A percentile compares a stretch with the other conserved stretches of the same genome.
These are phyloP conservation scores for Cercophora newfieldiana DNA, from an alignment of 495 filamentous ascomycete species.

Conservation along the genomic window DNA sequence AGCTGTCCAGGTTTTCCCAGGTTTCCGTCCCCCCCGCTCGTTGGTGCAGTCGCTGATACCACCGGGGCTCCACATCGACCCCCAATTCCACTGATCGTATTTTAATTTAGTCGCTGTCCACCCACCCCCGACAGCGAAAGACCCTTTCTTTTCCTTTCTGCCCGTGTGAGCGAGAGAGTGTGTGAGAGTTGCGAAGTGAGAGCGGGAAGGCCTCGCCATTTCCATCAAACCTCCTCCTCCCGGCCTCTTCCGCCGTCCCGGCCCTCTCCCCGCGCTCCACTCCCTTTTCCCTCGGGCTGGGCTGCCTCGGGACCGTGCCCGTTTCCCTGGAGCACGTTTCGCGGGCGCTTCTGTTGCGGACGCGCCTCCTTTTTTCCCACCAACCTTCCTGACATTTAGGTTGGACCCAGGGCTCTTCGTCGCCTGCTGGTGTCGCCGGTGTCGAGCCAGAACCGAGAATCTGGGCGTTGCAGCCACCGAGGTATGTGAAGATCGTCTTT, in stretches of 20 bases:
- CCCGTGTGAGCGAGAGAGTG: constrained; percentile 12
- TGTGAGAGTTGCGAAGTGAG: constrained; percentile 14
- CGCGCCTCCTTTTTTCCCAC: not conserved
- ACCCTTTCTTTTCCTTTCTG: constrained; percentile 16
- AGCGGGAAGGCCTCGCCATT: constrained; percentile 13
- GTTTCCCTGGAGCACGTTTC: constrained; percentile 14
- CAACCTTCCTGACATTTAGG: constrained; percentile 3
- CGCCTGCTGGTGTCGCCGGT: constrained; percentile 14
- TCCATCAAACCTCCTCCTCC: constrained; percentile 7
- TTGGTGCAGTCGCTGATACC: constrained; percentile 12
- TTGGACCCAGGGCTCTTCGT: constrained; percentile 13
- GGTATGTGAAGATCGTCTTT: constrained; percentile 2
- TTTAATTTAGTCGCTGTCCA: constrained; percentile 26
- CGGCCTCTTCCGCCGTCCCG: not conserved
- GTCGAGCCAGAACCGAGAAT: constrained; percentile 3
- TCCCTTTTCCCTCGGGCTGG: not conserved
- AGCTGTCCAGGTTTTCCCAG: constrained; percentile 12
- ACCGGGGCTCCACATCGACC: constrained; percentile 18
- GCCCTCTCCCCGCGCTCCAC: not conserved
- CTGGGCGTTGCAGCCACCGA: not conserved
- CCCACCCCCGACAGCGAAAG: constrained; percentile 17
- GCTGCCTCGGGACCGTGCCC: constrained; percentile 1
- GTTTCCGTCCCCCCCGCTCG: constrained; percentile 1
- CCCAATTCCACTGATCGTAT: constrained; percentile 19
- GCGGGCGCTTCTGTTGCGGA: constrained; percentile 10